These are phyloP conservation scores for Citeromyces matritensis DNA, from an alignment of 805 yeast species.

Conservation along the genomic window DNA sequence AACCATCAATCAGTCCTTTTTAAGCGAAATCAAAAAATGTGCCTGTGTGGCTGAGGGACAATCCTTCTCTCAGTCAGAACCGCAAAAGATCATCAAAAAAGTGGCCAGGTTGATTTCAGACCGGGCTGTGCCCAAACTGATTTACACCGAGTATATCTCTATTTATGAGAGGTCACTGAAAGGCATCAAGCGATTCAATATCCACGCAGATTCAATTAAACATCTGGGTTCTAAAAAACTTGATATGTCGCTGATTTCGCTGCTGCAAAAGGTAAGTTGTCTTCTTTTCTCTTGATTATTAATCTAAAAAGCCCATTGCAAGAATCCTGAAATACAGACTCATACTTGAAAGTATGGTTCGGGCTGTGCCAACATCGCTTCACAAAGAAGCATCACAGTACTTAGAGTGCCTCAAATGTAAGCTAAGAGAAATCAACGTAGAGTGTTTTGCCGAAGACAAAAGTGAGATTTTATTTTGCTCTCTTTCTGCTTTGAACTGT, in stretches of 20 bases:
- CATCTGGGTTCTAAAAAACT: conserved; percentile 25
- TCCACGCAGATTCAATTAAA: conserved; percentile 11
- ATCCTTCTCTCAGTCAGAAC: conserved; percentile 7
- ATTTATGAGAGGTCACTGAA: conserved; percentile 17
- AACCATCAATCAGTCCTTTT: not conserved
- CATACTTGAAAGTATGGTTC: conserved; percentile 25
- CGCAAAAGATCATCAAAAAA: conserved; percentile 1
- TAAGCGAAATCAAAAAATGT: not conserved
- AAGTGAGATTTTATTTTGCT: conserved; percentile 4
- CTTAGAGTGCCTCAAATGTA: not conserved
- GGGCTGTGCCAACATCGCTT: conserved; percentile 11
- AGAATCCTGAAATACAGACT: conserved; percentile 34
- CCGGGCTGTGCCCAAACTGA: conserved; percentile 10
- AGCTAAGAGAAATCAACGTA: conserved; percentile 7
- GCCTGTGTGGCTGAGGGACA: conserved; percentile 10
- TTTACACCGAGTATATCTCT: conserved; percentile 19
- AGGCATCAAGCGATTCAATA: conserved; percentile 14
- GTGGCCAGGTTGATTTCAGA: conserved; percentile 6
- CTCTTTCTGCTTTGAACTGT: conserved; percentile 3
- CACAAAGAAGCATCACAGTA: conserved; percentile 3
- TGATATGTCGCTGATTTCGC: conserved; percentile 38
- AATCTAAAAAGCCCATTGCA: conserved; percentile 24
- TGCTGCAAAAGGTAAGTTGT: conserved; percentile 18
- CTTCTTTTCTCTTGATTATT: too few species aligned
- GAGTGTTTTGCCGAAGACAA: conserved; percentile 5